Evolutionary conservation across 2,329 filamentous ascomycete genomes (phyloP), one percentile per base, ranked within the genome.

Genomic region (Xylariales sp.): DNA sequence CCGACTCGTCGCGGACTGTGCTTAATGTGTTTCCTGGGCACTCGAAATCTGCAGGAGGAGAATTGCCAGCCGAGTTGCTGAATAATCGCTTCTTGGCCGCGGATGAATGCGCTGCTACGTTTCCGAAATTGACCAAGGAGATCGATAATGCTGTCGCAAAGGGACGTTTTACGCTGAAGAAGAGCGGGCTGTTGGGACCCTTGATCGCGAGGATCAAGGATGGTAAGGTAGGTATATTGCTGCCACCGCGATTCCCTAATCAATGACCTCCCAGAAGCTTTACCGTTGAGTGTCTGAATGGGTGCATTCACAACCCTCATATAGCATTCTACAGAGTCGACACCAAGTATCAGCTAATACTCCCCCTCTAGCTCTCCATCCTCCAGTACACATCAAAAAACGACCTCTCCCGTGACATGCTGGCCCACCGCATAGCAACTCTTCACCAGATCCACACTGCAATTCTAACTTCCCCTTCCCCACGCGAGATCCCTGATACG

Each of bases 381-480:
- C 59, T 74, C 42, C 63, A 66, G 24, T 57, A 63, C 5, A 63
- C 70, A 35, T 56, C 62, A 12, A 57, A 55, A 16, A 52, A 47
- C 7, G 68, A 71, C 34, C 54, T 73, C 18, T 69, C 68, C 5
- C 43, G 51, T 11, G 64, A 68, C 38, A 74, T 73, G 70, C 55
- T 67, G 8, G 58, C 61, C 58, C 71, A 73, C 45, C 69, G 71
- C 37, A 64, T 63, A 27, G 71, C 74, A n/a, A 67, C 70, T 8
- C 65, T 80, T 1, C 68, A 75, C 53, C 70, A 75, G 47, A 64
- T 80, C 47, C 60, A 78, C 52, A 68, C 70, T 44, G 73, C 74
- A 4, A 54, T 79, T 10, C 50, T 70, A 21, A 72, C 76, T 9
- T 68, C 70, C 6, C 72, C 73, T 0, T 56, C 63, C 4, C 61